A percentile compares a stretch with the other conserved stretches of the same genome.
Conservation (phyloP, 2,329 filamentous ascomycete genomes). For the Talaromyces albobiverticillius region DNA sequence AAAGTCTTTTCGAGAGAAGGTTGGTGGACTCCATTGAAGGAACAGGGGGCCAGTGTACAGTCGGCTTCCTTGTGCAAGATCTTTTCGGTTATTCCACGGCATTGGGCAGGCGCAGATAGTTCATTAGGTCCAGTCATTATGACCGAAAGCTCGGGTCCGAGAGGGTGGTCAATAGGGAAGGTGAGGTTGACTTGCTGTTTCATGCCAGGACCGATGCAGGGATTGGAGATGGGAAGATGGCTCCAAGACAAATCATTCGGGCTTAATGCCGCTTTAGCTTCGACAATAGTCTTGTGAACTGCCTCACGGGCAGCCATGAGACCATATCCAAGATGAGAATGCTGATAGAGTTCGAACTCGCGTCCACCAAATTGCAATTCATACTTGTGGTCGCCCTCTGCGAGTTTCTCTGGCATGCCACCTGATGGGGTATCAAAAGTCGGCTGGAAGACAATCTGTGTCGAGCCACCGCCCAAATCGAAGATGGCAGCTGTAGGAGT, state of each 20-base stretch:
- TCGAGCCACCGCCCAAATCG: slow-evolving; percentile 93
- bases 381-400: slow-evolving; percentile 95
- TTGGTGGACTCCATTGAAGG: slow-evolving; percentile 96
- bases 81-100: slow-evolving; percentile 84
- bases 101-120: slow-evolving; percentile 71
- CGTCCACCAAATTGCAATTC: slow-evolving; percentile 84
- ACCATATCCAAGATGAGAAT: slow-evolving; percentile 95
- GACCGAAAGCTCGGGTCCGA: slow-evolving; percentile 65
- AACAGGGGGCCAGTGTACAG: slow-evolving; percentile 86
- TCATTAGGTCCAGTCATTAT: slow-evolving; percentile 84
- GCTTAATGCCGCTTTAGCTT: slow-evolving; percentile 64
- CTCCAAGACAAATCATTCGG: slow-evolving; percentile 66
- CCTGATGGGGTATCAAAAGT: slow-evolving; percentile 75
- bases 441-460: slow-evolving; percentile 97
- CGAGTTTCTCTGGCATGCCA: slow-evolving; percentile 80
- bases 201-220: slow-evolving; percentile 82
- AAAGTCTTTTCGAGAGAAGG: slow-evolving; percentile 92
- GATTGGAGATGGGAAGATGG: slow-evolving; percentile 69
- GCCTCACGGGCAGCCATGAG: slow-evolving; percentile 91
- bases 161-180: slow-evolving; percentile 62
- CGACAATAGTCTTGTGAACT: slow-evolving; percentile 72
- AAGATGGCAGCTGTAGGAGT: slow-evolving; percentile 91
- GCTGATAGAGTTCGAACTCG: slow-evolving; percentile 91
- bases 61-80: slow-evolving; percentile 82
- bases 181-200: slow-evolving; percentile 69